phyloP scores from a whole-genome alignment of 345 rosid species.

The Barbarea vulgaris region DNA sequence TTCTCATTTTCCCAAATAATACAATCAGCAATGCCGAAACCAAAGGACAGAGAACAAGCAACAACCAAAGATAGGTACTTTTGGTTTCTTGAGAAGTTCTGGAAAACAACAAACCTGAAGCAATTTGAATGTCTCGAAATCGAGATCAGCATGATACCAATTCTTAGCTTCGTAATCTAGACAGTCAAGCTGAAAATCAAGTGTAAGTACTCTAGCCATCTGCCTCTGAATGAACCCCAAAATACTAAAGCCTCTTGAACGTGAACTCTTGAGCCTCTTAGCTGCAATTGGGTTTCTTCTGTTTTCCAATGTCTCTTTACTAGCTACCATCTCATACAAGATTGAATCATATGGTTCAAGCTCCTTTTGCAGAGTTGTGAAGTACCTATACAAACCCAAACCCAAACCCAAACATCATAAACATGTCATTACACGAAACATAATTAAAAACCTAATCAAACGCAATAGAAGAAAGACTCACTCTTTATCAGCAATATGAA shows the following conservation, averaged over 20 bases:
- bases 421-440: not conserved
- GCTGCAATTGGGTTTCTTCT: slow-evolving; percentile 53
- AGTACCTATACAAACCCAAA: slow-evolving; percentile 57
- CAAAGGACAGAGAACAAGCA: not conserved
- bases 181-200: slow-evolving; percentile 91
- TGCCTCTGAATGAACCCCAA: slow-evolving; percentile 81
- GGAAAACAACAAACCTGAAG: slow-evolving; percentile 84
- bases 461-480: slow-evolving; percentile 36
- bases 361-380: slow-evolving; percentile 77
- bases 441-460: not conserved
- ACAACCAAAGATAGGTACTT: not conserved
- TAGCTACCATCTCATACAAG: slow-evolving; percentile 93
- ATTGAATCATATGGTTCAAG: slow-evolving; percentile 82
- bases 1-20: not conserved
- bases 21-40: not conserved
- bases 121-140: slow-evolving; percentile 78
- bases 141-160: slow-evolving; percentile 98
- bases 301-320: slow-evolving; percentile 76
- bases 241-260: slow-evolving; percentile 72
- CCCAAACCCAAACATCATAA: not conserved
- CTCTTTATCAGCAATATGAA: slow-evolving; percentile 95
- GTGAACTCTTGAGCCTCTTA: slow-evolving; percentile 59
- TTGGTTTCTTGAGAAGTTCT: not conserved
- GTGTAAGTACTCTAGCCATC: slow-evolving; percentile 74
- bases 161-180: slow-evolving; percentile 75